Percentiles rank a stretch among this genome's conserved stretches.
Evolutionary conservation across 225 moss, liverwort and hornwort genomes (phyloP).

Genomic region (Lunularia cruciata): DNA sequence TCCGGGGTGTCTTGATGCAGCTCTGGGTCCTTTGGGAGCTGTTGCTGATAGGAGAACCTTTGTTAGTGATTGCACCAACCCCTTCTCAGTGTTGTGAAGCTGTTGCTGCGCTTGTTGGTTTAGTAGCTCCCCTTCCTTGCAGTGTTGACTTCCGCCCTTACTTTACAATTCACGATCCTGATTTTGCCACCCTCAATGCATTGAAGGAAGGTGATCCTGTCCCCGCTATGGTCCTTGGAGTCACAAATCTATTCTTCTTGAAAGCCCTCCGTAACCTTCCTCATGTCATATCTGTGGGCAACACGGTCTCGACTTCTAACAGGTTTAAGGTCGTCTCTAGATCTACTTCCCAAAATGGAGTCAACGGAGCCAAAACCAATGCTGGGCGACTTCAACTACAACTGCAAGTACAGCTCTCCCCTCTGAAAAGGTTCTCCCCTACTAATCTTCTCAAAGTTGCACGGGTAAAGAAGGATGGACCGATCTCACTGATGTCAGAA

Average conservation of each 20-base stretch:
- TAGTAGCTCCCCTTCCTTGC: constrained; percentile 97
- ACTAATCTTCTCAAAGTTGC: constrained; percentile 90
- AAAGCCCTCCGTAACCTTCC: constrained; percentile 80
- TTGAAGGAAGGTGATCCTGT: constrained; percentile 88
- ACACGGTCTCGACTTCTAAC: constrained; percentile 49
- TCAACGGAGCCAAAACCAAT: constrained; percentile 14
- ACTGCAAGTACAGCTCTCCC: constrained; percentile 62
- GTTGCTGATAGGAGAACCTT: constrained; percentile 88
- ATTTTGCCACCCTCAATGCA: constrained; percentile 74
- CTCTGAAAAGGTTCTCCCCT: constrained; percentile 91
- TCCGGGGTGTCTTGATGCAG: constrained; percentile 97
- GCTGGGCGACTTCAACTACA: constrained; percentile 36
- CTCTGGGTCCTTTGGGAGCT: constrained; percentile 99
- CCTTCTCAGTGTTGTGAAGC: constrained; percentile 97
- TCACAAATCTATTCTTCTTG: constrained; percentile 94
- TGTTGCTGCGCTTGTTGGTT: constrained; percentile 82
- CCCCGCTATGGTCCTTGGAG: constrained; percentile 91
- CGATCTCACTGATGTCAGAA: constrained; percentile 92
- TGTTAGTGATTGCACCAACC: constrained; percentile 90
- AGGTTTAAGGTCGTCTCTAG: constrained; percentile 54
- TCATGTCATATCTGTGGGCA: constrained; percentile 95
- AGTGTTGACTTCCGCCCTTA: constrained; percentile 97
- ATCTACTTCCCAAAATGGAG: constrained; percentile 43
- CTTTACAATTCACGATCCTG: constrained; percentile 98
- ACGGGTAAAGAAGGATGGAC: constrained; percentile 88